Evolutionary conservation across 352 stramenopile species (phyloP).

Genomic region (Hyaloperonospora arabidopsidis): DNA sequence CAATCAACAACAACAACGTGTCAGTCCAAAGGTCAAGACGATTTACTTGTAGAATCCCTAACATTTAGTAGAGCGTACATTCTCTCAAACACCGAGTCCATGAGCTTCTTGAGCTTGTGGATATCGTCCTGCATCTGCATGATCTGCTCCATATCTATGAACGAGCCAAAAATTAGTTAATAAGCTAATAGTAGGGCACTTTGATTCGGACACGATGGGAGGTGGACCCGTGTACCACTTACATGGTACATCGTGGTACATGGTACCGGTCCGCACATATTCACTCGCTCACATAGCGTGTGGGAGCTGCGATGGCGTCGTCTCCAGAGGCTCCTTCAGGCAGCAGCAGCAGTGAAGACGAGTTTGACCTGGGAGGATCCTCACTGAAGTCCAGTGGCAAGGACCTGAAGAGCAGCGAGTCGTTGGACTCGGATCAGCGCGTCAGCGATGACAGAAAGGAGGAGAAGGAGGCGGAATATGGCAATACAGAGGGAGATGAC

Average conservation of each 20-base stretch:
- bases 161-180: neutral
- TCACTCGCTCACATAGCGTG: too few relatives aligned
- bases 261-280: too few relatives aligned
- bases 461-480: conserved; percentile 19
- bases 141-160: conserved; percentile 67
- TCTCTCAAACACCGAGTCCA: conserved; percentile 81
- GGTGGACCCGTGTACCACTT: neutral
- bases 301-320: conserved; percentile 32
- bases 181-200: too few relatives aligned
- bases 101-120: conserved; percentile 89
- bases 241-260: neutral
- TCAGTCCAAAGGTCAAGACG: conserved; percentile 3
- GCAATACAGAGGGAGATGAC: conserved; percentile 12
- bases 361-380: conserved; percentile 55
- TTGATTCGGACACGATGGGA: too few relatives aligned
- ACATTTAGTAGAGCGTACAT: conserved; percentile 35
- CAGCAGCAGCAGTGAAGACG: conserved; percentile 71
- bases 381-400: conserved; percentile 20
- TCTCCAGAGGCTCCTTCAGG: conserved; percentile 47
- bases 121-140: conserved; percentile 89
- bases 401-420: conserved; percentile 5
- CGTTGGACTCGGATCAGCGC: conserved; percentile 38
- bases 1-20: neutral
- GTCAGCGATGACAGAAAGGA: conserved; percentile 70
- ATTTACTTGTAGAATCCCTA: neutral